Percentiles rank a stretch among this genome's conserved stretches.
These are phyloP conservation scores for Rugonectria rugulosa DNA, from an alignment of 2,329 filamentous ascomycete species.

Conservation along the genomic window DNA sequence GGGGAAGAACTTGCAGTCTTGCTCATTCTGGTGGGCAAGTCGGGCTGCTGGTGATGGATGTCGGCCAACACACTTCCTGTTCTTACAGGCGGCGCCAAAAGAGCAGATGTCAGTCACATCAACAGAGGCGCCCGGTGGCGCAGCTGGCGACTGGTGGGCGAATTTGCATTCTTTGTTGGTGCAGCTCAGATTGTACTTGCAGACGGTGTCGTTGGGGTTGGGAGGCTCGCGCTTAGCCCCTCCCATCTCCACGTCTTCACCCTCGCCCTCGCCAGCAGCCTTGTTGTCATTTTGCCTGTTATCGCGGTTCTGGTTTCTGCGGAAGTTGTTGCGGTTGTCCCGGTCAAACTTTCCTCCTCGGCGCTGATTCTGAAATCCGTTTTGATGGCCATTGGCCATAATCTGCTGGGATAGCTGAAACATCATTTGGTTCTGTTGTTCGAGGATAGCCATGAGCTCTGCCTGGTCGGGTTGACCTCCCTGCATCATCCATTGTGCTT, in stretches of 20 bases:
- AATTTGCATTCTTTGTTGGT: slow-evolving; percentile 90
- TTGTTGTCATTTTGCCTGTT: slow-evolving; percentile 46
- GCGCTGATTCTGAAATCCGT: slow-evolving; percentile 42
- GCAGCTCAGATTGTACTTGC: slow-evolving; percentile 89
- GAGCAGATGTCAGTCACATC: slow-evolving; percentile 83
- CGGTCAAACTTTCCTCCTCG: slow-evolving; percentile 71
- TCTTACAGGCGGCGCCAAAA: slow-evolving; percentile 93
- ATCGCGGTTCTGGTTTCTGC: slow-evolving; percentile 55
- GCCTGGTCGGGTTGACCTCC: slow-evolving; percentile 58
- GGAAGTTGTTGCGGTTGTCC: slow-evolving; percentile 61
- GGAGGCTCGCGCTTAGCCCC: slow-evolving; percentile 60
- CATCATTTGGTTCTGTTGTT: slow-evolving; percentile 90
- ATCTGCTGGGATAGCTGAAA: slow-evolving; percentile 73
- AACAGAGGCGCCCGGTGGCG: slow-evolving; percentile 77
- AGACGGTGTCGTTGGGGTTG: slow-evolving; percentile 73
- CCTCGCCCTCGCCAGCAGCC: slow-evolving; percentile 47
- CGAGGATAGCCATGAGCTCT: slow-evolving; percentile 77
- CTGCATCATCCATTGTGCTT: slow-evolving; percentile 57
- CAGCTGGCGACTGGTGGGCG: slow-evolving; percentile 92
- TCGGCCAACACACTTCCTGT: slow-evolving; percentile 88
- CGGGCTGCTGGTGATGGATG: slow-evolving; percentile 91
- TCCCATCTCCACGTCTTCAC: slow-evolving; percentile 71
- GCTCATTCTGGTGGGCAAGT: slow-evolving; percentile 78
- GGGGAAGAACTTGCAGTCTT: slow-evolving; percentile 90
- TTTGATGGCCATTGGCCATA: slow-evolving; percentile 62